Evolutionary conservation across 225 moss, liverwort and hornwort genomes (phyloP).

Genomic region (Climacium dendroides): DNA sequence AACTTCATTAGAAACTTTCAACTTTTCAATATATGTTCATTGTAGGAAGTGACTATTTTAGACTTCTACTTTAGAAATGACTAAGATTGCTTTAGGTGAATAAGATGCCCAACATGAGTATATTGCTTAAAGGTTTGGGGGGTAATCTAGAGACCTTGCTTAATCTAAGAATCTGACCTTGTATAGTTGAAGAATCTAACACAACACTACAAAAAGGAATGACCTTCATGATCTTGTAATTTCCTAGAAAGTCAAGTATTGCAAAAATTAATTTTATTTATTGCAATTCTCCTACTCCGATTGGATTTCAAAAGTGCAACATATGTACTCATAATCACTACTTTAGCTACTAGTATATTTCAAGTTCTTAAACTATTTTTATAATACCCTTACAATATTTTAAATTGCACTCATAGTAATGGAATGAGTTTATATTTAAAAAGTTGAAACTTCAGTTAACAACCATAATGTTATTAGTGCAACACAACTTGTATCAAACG

Average conservation of each 20-base stretch:
- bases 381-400: fast-evolving
- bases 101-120: not conserved
- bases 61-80: not conserved
- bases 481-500: not conserved
- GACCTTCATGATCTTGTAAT: not conserved
- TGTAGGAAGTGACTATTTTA: not conserved
- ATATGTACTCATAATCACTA: not conserved
- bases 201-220: not conserved
- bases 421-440: not conserved
- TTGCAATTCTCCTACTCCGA: not conserved
- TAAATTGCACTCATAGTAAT: not conserved
- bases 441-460: not conserved
- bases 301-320: not conserved
- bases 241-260: not conserved
- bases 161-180: no score
- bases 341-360: no score
- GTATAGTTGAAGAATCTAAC: not conserved
- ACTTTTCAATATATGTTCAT: not conserved
- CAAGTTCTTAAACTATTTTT: not conserved
- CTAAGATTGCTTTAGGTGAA: fast-evolving
- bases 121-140: not conserved
- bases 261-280: not conserved
- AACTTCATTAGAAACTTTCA: not conserved
- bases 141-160: not conserved
- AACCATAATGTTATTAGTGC: fast-evolving